A percentile compares a stretch with the other conserved stretches of the same genome.
These are phyloP conservation scores for Orbilia ellipsospora DNA, from an alignment of 2,329 filamentous ascomycete species.

Conservation along the genomic window DNA sequence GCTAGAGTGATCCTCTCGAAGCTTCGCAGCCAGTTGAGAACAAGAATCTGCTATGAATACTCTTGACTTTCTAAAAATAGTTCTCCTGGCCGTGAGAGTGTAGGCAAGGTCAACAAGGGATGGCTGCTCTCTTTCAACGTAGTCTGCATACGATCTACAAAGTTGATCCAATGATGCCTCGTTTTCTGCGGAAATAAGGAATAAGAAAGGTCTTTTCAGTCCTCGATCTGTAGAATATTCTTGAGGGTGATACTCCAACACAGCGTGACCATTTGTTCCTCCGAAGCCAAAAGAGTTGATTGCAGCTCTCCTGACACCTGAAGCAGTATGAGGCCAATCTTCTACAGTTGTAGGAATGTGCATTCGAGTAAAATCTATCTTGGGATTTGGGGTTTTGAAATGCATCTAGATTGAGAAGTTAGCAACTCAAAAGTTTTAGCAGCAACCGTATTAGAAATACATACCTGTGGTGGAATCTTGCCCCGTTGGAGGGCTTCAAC, in stretches of 20 bases:
- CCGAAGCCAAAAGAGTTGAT: constrained; percentile 63
- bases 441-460: too few relatives aligned
- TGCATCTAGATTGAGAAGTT: too few relatives aligned
- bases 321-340: not conserved
- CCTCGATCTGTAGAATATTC: not conserved
- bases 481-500: constrained; percentile 66
- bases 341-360: not conserved
- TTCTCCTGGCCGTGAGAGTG: not conserved
- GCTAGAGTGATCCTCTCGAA: constrained; percentile 56
- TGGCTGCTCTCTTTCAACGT: constrained; percentile 8
- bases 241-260: constrained; percentile 60
- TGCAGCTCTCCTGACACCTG: constrained; percentile 19
- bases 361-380: not conserved
- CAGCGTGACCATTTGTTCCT: constrained; percentile 65
- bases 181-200: not conserved
- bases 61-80: too few relatives aligned
- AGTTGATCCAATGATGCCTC: not conserved
- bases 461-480: constrained; percentile 5
- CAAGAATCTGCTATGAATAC: not conserved
- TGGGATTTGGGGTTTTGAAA: not conserved
- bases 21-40: not conserved
- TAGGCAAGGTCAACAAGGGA: not conserved
- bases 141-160: constrained; percentile 25
- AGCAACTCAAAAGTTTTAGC: too few relatives aligned
- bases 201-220: not conserved